Percentiles rank a stretch among this genome's conserved stretches.
Evolutionary conservation across 169 alveolate species (phyloP).

Genomic region (Fabrea salina): DNA sequence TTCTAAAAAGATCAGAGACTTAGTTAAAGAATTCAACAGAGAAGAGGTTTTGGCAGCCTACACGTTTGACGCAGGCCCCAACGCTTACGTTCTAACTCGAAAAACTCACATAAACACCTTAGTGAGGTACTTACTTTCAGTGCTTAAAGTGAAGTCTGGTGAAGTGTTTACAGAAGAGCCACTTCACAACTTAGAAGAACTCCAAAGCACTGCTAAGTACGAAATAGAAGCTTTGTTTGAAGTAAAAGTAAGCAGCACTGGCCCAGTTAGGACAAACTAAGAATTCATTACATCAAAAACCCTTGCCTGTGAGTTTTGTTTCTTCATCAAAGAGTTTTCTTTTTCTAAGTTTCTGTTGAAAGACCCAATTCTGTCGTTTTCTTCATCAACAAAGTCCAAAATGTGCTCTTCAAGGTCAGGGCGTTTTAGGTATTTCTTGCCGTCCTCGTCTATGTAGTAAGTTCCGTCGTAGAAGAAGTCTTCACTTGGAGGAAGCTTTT

Average conservation of each 20-base stretch:
- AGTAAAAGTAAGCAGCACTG: background rate
- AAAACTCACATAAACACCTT: background rate
- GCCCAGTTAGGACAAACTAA: slow-evolving; percentile 1
- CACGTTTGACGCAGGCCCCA: slow-evolving; percentile 85
- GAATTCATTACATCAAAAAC: background rate
- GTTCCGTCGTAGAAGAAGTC: slow-evolving; percentile 46
- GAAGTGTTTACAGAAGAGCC: background rate
- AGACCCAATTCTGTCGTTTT: slow-evolving; percentile 48
- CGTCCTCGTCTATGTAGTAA: slow-evolving; percentile 39
- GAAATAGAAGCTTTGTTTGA: background rate
- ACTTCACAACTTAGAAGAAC: background rate
- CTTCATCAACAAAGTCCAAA: slow-evolving; percentile 36
- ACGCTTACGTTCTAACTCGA: slow-evolving; percentile 41
- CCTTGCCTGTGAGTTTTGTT: background rate
- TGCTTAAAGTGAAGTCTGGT: background rate
- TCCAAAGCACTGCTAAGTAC: background rate
- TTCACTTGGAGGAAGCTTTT: slow-evolving; percentile 29
- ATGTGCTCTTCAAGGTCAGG: slow-evolving; percentile 38
- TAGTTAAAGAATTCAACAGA: slow-evolving; percentile 38
- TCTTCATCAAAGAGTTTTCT: slow-evolving; percentile 12
- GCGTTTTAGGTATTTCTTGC: slow-evolving; percentile 24
- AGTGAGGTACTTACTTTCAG: background rate
- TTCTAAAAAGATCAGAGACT: slow-evolving; percentile 50
- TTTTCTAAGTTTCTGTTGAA: slow-evolving; percentile 45
- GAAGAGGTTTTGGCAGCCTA: slow-evolving; percentile 41